Percentiles rank a stretch among this genome's conserved stretches.
phyloP scores from a whole-genome alignment of 2,329 filamentous ascomycete genomes.

The Colletotrichum higginsianum region DNA sequence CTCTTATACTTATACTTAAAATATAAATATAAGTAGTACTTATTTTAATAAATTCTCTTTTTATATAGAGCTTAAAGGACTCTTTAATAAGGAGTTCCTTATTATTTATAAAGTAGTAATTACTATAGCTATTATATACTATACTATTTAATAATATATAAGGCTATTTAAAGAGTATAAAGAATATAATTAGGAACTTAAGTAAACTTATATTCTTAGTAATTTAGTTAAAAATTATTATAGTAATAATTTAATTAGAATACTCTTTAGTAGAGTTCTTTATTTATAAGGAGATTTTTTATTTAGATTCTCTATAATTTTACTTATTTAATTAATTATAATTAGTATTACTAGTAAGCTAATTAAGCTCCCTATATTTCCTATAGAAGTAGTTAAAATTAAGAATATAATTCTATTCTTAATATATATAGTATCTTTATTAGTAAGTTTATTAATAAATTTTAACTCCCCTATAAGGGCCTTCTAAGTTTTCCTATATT shows the following conservation, averaged over 20 bases:
- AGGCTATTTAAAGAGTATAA: not conserved
- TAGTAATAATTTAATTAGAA: too few relatives aligned
- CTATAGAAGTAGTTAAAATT: too few relatives aligned
- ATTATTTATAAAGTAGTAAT: not conserved
- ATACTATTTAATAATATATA: not conserved
- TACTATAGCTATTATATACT: not conserved
- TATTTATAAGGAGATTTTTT: too few relatives aligned
- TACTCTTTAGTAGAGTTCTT: too few relatives aligned
- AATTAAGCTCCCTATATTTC: too few relatives aligned
- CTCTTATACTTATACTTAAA: too few relatives aligned
- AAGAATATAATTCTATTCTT: not conserved
- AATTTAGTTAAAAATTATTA: not conserved
- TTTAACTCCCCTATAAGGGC: not conserved
- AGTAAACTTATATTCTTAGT: not conserved
- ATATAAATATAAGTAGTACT: too few relatives aligned
- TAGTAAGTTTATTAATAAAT: not conserved
- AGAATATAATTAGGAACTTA: not conserved
- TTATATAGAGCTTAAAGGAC: not conserved
- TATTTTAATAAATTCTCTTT: not conserved
- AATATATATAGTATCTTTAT: not conserved
- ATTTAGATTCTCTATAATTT: too few relatives aligned
- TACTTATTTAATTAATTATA: too few relatives aligned
- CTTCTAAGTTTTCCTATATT: not conserved
- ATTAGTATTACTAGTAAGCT: too few relatives aligned
- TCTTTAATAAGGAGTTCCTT: not conserved